phyloP scores from a whole-genome alignment of 2,329 filamentous ascomycete genomes.

The Dendryphion nanum region DNA sequence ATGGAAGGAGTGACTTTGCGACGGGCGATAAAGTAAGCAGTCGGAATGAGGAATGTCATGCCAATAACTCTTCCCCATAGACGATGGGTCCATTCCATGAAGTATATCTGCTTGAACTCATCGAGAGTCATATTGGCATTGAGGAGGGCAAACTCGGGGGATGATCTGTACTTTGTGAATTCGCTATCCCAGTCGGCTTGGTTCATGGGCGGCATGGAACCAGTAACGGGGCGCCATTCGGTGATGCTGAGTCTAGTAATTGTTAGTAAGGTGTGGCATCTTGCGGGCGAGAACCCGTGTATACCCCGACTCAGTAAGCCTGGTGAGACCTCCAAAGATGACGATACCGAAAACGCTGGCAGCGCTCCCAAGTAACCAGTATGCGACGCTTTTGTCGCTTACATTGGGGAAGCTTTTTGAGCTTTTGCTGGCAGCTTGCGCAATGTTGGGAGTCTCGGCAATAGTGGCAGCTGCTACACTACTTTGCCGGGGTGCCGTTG shows the following conservation, averaged over 20 bases:
- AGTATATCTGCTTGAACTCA: conserved; percentile 99
- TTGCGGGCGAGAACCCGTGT: conserved; percentile 13
- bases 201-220: conserved; percentile 79
- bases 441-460: conserved; percentile 10
- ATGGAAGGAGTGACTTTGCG: conserved; percentile 76
- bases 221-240: conserved; percentile 97
- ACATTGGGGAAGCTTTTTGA: conserved; percentile 55
- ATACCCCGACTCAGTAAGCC: conserved; percentile 94
- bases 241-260: conserved; percentile 81
- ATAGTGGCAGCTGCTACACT: conserved; percentile 16
- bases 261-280: conserved; percentile 12
- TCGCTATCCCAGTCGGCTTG: conserved; percentile 84
- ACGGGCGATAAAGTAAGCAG: conserved; percentile 81
- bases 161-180: conserved; percentile 87
- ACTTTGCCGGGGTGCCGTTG: conserved; percentile 29
- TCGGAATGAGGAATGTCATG: conserved; percentile 82
- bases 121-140: conserved; percentile 90
- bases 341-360: conserved; percentile 96
- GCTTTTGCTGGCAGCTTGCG: conserved; percentile 12
- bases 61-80: conserved; percentile 93
- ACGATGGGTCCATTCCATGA: conserved; percentile 97
- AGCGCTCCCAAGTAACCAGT: conserved; percentile 90
- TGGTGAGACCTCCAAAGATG: conserved; percentile 87
- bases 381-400: conserved; percentile 75
- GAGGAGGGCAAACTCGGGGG: conserved; percentile 87